Base-by-base conservation (phyloP, 495 filamentous ascomycete genomes). In the Daldinia caldariorum region DNA sequence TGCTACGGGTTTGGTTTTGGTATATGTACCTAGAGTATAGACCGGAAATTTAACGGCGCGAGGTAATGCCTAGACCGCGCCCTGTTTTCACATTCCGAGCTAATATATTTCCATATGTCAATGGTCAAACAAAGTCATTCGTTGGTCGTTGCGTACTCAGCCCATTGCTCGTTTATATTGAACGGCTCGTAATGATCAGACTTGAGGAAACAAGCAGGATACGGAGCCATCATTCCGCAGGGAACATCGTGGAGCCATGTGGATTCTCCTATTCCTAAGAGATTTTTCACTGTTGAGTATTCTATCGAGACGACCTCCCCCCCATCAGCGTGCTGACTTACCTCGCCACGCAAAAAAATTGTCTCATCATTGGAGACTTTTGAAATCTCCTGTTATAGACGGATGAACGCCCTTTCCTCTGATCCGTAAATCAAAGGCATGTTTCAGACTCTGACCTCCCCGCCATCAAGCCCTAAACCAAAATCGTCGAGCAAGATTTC, bases 401-500 rank as follows among this genome's bases (percentile, higher is more conserved):
- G 67, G 10, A 41, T 70, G 45, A 77, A 76, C 2, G 76, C 74
- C n/a, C 72, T 74, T 41, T 70, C 61, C 56, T 75, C 75, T 39
- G 77, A 75, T 5, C 77, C 77, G 45, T 79, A 79, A 6, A 78
- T 55, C 8, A 77, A 63, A 8, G 76, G 72, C 68, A 78, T 69
- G 37, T 73, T 73, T n/a, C n/a, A n/a, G n/a, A n/a, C n/a, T n/a
- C n/a, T n/a, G n/a, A n/a, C n/a, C n/a, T n/a, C n/a, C n/a, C n/a
- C n/a, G n/a, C n/a, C n/a, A n/a, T n/a, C n/a, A n/a, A n/a, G n/a
- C n/a, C n/a, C n/a, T 47, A 79, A 71, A 22, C 67, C 75, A 31
- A 79, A 79, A 12, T 77, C 70, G 4, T 75, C 77, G 5, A 79
- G 63, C 4, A 79, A n/a, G n/a, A n/a, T n/a, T n/a, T n/a, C n/a